A percentile compares a stretch with the other conserved stretches of the same genome.
Conservation (phyloP, 1,284 basidiomycete species). For the Cryptococcus hybrid region DNA sequence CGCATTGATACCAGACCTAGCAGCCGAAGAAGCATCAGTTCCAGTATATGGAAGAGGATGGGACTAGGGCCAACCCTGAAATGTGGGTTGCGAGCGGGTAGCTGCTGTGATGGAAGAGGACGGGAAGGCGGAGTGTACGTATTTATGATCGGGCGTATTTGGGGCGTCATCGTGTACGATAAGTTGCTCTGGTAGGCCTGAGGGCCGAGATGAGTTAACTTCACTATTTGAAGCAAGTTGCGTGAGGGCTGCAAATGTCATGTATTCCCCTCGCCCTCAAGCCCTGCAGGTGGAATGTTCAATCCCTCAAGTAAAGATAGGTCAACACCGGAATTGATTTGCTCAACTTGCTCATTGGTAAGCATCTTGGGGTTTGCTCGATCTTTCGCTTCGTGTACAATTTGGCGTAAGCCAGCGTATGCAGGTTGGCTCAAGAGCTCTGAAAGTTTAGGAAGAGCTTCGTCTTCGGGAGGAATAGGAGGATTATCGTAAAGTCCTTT, state of each 20-base stretch:
- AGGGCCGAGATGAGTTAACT: neutral
- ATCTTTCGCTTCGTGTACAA: constrained; percentile 20
- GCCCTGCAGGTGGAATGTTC: neutral
- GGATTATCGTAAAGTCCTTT: constrained; percentile 45
- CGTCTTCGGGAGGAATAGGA: constrained; percentile 39
- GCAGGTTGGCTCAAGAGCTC: constrained; percentile 32
- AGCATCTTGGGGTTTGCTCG: constrained; percentile 15
- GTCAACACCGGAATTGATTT: constrained; percentile 16
- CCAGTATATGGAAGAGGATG: neutral
- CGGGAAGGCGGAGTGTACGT: neutral
- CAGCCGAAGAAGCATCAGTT: neutral
- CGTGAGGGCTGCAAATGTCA: constrained; percentile 17
- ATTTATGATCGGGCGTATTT: neutral
- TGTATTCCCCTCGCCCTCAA: constrained; percentile 12
- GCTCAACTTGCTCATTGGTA: constrained; percentile 25
- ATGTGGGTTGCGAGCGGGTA: neutral
- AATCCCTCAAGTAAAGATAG: constrained; percentile 4
- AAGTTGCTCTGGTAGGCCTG: neutral
- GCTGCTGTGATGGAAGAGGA: neutral
- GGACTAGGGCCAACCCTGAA: neutral
- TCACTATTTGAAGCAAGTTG: constrained; percentile 13
- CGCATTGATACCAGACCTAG: constrained; percentile 25
- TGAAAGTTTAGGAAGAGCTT: constrained; percentile 21
- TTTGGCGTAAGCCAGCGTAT: constrained; percentile 26
- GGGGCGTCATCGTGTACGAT: too few relatives aligned